Evolutionary conservation across 2,329 filamentous ascomycete genomes (phyloP).

Genomic region (Pyrenochaeta sp.): DNA sequence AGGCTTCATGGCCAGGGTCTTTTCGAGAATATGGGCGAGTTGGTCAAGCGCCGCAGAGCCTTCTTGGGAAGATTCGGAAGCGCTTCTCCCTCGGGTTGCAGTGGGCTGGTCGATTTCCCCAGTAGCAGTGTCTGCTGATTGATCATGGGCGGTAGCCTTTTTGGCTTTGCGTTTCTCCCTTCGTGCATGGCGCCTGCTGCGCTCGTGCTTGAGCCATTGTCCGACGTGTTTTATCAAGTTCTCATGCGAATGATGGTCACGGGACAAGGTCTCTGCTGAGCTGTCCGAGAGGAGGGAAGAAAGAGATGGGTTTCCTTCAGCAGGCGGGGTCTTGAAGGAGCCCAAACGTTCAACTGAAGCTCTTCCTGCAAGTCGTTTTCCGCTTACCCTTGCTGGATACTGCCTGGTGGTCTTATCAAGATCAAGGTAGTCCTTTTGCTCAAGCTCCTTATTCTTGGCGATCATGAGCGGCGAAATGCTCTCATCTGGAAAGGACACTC

Average conservation of each 20-base stretch:
- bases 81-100: constrained; percentile 50
- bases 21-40: constrained; percentile 80
- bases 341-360: constrained; percentile 43
- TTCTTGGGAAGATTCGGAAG: constrained; percentile 67
- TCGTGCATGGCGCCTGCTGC: constrained; percentile 67
- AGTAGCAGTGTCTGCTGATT: constrained; percentile 4
- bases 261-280: constrained; percentile 27
- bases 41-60: constrained; percentile 78
- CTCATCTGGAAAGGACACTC: constrained; percentile 57
- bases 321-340: constrained; percentile 25
- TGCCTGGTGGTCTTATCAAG: constrained; percentile 49
- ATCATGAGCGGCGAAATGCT: constrained; percentile 57
- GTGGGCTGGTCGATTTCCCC: constrained; percentile 12
- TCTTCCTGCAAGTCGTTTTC: constrained; percentile 54
- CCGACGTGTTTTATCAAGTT: constrained; percentile 74
- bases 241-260: constrained; percentile 40
- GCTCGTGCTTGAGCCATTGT: constrained; percentile 85
- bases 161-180: constrained; percentile 60
- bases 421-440: constrained; percentile 52
- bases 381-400: constrained; percentile 48
- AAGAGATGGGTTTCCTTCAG: constrained; percentile 39
- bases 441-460: constrained; percentile 54
- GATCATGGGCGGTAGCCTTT: constrained; percentile 45
- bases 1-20: constrained; percentile 61
- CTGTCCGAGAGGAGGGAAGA: constrained; percentile 41